phyloP scores from a whole-genome alignment of 306 rosid species.

The Medicago lupulina region DNA sequence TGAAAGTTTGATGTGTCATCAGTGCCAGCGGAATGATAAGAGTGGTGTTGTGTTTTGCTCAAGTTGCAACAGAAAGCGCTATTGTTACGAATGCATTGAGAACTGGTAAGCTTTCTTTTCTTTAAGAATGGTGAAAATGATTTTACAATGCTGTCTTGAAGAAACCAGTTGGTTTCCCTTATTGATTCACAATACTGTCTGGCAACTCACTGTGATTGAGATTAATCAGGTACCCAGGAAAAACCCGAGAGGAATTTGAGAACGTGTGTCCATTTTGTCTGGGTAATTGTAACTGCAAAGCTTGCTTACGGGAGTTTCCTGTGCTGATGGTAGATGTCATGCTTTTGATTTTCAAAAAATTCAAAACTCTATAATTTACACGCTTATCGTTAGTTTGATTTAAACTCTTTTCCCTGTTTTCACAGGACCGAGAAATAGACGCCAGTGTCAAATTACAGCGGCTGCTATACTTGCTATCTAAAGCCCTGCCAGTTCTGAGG shows the following conservation, averaged over 20 bases:
- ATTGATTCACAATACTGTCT: neutral
- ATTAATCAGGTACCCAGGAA: conserved; percentile 69
- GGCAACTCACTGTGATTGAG: conserved; percentile 29
- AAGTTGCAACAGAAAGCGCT: conserved; percentile 57
- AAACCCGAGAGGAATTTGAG: conserved; percentile 54
- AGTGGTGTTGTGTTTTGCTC: conserved; percentile 63
- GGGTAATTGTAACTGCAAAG: conserved; percentile 75
- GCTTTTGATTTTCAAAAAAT: conserved; percentile 1
- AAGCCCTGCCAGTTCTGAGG: conserved; percentile 69
- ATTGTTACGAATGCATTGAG: conserved; percentile 60
- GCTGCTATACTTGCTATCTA: conserved; percentile 55
- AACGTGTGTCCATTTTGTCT: conserved; percentile 64
- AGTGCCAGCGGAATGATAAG: conserved; percentile 70
- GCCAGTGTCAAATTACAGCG: conserved; percentile 52
- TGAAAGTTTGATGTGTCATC: conserved; percentile 80
- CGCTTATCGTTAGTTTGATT: neutral
- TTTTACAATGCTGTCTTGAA: conserved; percentile 1
- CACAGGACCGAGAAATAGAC: conserved; percentile 51
- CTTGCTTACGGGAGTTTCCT: conserved; percentile 64
- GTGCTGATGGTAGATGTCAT: conserved; percentile 40
- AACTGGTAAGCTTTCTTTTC: conserved; percentile 52
- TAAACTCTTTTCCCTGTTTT: conserved; percentile 20
- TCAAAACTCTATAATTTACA: neutral
- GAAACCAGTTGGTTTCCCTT: conserved; percentile 28
- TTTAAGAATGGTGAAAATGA: neutral